Base-by-base conservation (phyloP, 2,329 filamentous ascomycete genomes). In the Cladosporium sp. region DNA sequence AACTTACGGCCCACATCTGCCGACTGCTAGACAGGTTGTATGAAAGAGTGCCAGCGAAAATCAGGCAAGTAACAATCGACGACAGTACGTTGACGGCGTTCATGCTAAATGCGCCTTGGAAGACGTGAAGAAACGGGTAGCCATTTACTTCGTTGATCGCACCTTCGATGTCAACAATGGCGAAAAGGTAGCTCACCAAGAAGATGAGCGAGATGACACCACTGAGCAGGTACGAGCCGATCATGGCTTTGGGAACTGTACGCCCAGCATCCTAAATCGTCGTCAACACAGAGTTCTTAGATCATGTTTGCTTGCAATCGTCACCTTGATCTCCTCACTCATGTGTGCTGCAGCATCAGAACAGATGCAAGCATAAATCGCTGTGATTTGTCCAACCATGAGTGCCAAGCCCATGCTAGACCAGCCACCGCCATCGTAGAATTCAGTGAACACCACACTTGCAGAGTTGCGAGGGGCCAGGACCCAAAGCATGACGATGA, bases 341-440 rank as follows among this genome's bases (percentile, higher is more conserved):
- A 68, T 66, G 49, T 68, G 66, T 3, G 64, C 62, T 4, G 63
- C 61, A 16, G 54, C 58, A 44, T 66, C 64, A 6, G 58, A 61
- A 8, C 63, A 64, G 9, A 66, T 53, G 28, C 42, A 45, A 18
- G 41, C 51, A 42, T 53, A 63, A n/a, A 68, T 56, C 3, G 60
- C 56, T 11, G 55, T 59, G n/a, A 68, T 56, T 44, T 68, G 64
- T 8, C 66, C 66, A 19, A 68, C 63, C 63, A 68, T 63, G 10
- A 63, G 49, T 11, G 63, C 58, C 2, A 64, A 51, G 4, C 63
- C 63, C 35, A 58, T 63, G n/a, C 56, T 60, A 8, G 60, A 54
- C 72, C 71, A 75, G 2, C 70, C 69, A 1, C 70, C 72, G 2
- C 57, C 53, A 40, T 69, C 69, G n/a, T 64, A 59, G 54, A 72